Percentiles rank a stretch among this genome's conserved stretches.
Evolutionary conservation across 768 basidiomycete genomes (phyloP).

Genomic region (Lyophyllum atratum): DNA sequence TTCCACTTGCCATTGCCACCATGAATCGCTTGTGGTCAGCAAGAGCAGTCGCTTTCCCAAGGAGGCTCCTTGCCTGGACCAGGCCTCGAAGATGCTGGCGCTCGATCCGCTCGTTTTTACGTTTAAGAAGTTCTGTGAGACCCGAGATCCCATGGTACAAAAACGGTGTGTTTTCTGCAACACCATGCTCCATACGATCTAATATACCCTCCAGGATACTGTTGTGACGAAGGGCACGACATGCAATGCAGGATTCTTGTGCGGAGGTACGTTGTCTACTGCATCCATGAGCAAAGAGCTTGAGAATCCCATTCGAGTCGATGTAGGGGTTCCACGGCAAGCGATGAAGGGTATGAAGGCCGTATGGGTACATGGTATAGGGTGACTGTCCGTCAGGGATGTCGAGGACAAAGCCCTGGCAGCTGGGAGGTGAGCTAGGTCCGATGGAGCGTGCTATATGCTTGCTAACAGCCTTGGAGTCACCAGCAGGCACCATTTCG

Average conservation of each 20-base stretch:
- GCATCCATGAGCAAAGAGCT: not conserved
- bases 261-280: not conserved
- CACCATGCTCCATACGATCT: constrained; percentile 1
- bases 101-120: constrained; percentile 2
- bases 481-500: no score
- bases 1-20: constrained; percentile 14
- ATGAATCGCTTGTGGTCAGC: constrained; percentile 17
- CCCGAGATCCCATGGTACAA: constrained; percentile 12
- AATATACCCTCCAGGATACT: constrained; percentile 9
- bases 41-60: not conserved
- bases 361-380: constrained; percentile 20
- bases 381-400: not conserved
- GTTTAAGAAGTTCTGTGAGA: not conserved
- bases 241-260: not conserved
- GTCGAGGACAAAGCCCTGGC: not conserved
- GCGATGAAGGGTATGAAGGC: constrained; percentile 11
- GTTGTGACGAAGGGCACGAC: not conserved
- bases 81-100: constrained; percentile 5
- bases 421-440: not conserved
- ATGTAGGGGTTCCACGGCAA: constrained; percentile 17
- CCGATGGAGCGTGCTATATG: no score
- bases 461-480: no score
- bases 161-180: constrained; percentile 5
- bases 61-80: constrained; percentile 6
- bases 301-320: not conserved